Base-by-base conservation (phyloP, 805 yeast species). In the Sugiyamaella smithiae region DNA sequence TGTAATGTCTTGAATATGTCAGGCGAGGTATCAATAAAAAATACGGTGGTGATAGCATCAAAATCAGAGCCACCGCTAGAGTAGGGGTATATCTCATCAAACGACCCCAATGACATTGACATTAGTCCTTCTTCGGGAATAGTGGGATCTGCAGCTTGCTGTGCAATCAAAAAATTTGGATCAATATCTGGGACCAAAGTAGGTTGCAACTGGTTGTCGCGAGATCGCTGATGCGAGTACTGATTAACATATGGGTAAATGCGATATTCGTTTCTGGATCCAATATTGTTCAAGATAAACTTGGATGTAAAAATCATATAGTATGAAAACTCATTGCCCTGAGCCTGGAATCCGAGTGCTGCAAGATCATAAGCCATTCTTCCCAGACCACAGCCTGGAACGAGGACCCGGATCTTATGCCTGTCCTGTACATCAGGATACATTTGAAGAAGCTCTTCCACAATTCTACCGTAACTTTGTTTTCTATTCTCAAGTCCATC, bases 361-460 rank as follows among this genome's bases (percentile, higher is more conserved):
- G 78, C 70, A 19, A 89, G 56, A 53, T 84, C 88, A 63, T 84
- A 85, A 1, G 96, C 83, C 2, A 91, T 69, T 57, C 90, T 71
- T 0, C 97, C 97, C 26, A 86, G 71, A 0, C 98, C 99, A 2
- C 95, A 81, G 0, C 99, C 98, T 0, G 98, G 98, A 1, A 87
- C 80, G 3, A 91, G 66, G 0, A 88, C 76, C 16, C 47, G 54
- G 5, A 54, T 37, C 4, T 33, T 19, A 22, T 45, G 33, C 73
- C 66, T n/a, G 40, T 52, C 5, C 57, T 24, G 36, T 14, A 46
- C 6, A 54, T 52, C 51, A 1, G 71, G 54, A 68, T 64, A 35
- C 66, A 55, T 48, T 3, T 55, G 43, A 2, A 65, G 59, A 20
- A 86, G 62, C 36, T 79, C 79, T 0, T 55, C 41, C 1, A 61